phyloP scores from a whole-genome alignment of 305 asterid genomes.

The Petunia hybrid region DNA sequence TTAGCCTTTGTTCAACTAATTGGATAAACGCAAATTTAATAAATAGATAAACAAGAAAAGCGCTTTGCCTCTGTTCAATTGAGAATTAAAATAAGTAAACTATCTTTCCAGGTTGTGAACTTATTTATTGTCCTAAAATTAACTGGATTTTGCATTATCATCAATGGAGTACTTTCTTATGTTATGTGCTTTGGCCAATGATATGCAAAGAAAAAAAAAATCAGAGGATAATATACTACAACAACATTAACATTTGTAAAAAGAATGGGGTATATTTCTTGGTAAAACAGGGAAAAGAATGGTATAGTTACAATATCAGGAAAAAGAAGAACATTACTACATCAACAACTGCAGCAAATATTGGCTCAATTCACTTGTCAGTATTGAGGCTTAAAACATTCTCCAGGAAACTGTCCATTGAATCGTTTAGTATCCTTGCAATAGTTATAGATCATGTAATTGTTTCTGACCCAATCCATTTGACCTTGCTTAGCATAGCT shows the following conservation, averaged over 20 bases:
- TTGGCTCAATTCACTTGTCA: constrained; percentile 5
- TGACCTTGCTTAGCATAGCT: constrained; percentile 31
- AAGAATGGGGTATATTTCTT: neutral
- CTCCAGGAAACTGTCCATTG: constrained; percentile 41
- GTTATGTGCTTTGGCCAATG: neutral
- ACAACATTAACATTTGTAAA: neutral
- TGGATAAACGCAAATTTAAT: no score
- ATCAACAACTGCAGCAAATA: neutral
- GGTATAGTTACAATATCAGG: neutral
- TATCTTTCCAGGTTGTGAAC: no score
- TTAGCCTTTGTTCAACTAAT: no score
- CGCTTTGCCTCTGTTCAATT: no score
- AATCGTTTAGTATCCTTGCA: constrained; percentile 30
- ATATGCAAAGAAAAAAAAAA: neutral
- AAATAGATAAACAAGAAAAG: no score
- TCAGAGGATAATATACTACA: neutral
- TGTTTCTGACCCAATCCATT: constrained; percentile 36
- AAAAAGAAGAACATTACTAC: neutral
- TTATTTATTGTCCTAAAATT: no score
- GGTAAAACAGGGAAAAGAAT: neutral
- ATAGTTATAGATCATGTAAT: constrained; percentile 37
- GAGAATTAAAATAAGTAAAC: no score
- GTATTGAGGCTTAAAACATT: constrained; percentile 49
- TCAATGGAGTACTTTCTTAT: neutral
- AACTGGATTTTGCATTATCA: neutral